Base-by-base conservation (phyloP, 768 basidiomycete species). In the Tephrocybe sp. region DNA sequence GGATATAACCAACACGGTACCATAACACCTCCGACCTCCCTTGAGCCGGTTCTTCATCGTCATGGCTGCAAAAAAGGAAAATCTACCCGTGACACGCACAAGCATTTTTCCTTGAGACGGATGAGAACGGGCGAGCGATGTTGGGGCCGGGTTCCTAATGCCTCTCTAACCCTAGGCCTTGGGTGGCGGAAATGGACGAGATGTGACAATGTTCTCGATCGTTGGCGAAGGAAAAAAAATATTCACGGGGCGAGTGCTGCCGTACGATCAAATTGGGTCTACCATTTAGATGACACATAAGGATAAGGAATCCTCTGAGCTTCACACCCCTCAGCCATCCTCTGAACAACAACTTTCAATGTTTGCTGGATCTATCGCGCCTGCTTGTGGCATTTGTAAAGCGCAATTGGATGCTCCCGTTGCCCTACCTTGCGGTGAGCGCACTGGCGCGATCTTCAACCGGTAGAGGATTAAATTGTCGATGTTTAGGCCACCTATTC, bases 401-500 rank as follows among this genome's bases (percentile, higher is more conserved):
- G 80, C 84, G 34, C 61, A 64, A 6, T 61, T 80, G 45, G 77
- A 76, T 25, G 72, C 62, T 24, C 85, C 85, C 1, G 79, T 82
- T 3, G 76, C 76, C 10, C 57, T 84, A 1, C 83, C 84, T 33
- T 87, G 85, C 61, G 84, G 85, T 86, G 57, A 46, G 79, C 60
- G 18, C 23, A 46, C 38, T 12, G 5, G 19, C 47, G 5, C 30
- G n/a, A 22, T 49, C 19, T 27, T 34, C 37, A 43, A 44, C 4
- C 24, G 27, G 39, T 44, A 24, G 40, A 43, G 27, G 16, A 50
- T 50, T 47, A 31, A 48, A 27, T 3, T 33, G 12, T 16, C 29
- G 27, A 7, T 34, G 41, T 45, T 37, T 27, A 82, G 85, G 85
- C 12, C 84, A 87, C 57, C 68, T 86, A 33, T 85, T 84, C 61